A percentile compares a stretch with the other conserved stretches of the same genome.
phyloP scores from a whole-genome alignment of 2,329 filamentous ascomycete genomes.

The Trichophyton simii region DNA sequence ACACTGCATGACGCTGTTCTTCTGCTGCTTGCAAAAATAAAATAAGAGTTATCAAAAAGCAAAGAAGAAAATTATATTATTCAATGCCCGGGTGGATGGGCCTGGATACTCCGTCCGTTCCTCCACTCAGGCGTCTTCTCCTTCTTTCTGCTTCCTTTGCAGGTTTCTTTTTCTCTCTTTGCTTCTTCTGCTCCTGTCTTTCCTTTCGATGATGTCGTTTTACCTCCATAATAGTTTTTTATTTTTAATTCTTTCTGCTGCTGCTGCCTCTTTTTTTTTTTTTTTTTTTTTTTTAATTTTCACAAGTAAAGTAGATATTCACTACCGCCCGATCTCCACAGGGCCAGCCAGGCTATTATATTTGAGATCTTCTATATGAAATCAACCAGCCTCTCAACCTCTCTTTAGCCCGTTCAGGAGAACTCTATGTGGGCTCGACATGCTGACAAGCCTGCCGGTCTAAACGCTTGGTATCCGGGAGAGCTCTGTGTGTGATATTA shows the following conservation, averaged over 20 bases:
- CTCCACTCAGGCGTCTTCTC: too few species aligned
- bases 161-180: not conserved
- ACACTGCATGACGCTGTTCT: not conserved
- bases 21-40: not conserved
- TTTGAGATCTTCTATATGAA: conserved; percentile 1
- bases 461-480: not conserved
- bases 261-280: not conserved
- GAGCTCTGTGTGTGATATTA: not conserved
- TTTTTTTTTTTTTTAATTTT: not conserved
- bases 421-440: not conserved
- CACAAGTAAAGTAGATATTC: not conserved
- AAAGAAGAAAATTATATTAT: not conserved
- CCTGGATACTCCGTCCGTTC: not conserved
- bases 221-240: not conserved
- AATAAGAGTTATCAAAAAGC: not conserved
- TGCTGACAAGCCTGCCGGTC: not conserved
- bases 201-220: not conserved
- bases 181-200: not conserved
- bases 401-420: not conserved
- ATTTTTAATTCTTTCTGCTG: not conserved
- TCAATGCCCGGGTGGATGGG: conserved; percentile 1
- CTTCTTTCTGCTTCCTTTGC: too few species aligned
- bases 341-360: not conserved
- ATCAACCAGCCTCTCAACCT: not conserved
- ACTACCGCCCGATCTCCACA: conserved; percentile 5